Evolutionary conservation across 768 basidiomycete genomes (phyloP).

Genomic region (Amylocystis lapponica): DNA sequence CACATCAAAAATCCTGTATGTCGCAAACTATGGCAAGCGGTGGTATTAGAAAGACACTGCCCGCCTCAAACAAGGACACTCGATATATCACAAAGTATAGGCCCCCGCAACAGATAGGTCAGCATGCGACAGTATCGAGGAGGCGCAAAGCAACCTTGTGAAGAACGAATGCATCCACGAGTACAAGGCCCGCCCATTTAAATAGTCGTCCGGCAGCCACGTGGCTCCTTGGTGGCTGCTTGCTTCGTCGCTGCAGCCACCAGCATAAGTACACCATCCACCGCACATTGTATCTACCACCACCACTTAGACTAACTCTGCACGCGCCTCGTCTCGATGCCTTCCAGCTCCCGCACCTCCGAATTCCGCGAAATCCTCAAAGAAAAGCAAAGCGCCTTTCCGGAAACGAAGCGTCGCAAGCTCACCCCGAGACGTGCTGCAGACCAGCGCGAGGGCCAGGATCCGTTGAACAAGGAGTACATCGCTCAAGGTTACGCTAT

Average conservation of each 20-base stretch:
- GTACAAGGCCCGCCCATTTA: not conserved
- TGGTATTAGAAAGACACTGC: constrained; percentile 42
- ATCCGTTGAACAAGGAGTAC: constrained; percentile 56
- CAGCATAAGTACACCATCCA: not conserved
- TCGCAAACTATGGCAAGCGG: constrained; percentile 56
- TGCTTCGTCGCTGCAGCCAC: not conserved
- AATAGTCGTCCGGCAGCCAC: not conserved
- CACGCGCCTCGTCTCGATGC: constrained; percentile 35
- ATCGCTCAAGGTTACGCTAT: constrained; percentile 71
- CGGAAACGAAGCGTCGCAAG: constrained; percentile 50
- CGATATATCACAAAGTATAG: constrained; percentile 30
- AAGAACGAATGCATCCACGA: constrained; percentile 11
- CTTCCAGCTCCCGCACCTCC: constrained; percentile 51
- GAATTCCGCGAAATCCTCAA: constrained; percentile 52
- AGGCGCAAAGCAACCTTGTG: constrained; percentile 25
- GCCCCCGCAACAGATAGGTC: constrained; percentile 15
- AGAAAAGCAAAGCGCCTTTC: constrained; percentile 36
- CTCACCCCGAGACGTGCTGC: constrained; percentile 22
- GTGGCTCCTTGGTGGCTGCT: constrained; percentile 1
- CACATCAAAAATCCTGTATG: too few species aligned
- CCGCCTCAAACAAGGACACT: constrained; percentile 72
- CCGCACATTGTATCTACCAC: not conserved
- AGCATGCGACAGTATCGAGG: constrained; percentile 10
- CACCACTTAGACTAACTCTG: constrained; percentile 1
- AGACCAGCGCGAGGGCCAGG: constrained; percentile 35